These are phyloP conservation scores for Flueggea neowawraea DNA, from an alignment of 441 rosid genomes.

Conservation along the genomic window DNA sequence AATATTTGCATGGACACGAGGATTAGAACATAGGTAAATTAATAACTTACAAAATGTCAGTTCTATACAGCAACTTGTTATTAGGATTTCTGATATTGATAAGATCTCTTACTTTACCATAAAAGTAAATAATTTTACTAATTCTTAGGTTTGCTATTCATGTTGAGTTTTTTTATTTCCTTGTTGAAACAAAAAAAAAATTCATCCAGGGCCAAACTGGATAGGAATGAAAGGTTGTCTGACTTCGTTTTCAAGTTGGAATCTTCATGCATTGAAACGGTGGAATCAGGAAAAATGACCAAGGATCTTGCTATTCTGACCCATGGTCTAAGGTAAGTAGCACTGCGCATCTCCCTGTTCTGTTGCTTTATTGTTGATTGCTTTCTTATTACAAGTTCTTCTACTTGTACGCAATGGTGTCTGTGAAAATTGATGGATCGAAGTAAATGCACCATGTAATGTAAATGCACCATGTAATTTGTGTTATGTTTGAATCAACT, in stretches of 20 bases:
- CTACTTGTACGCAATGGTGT: no score
- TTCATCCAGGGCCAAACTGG: constrained; percentile 72
- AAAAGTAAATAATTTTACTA: no score
- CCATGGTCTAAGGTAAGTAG: constrained; percentile 77
- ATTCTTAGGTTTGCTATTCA: no score
- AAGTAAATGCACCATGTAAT: no score
- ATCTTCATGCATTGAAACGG: constrained; percentile 76
- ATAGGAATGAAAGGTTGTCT: constrained; percentile 59
- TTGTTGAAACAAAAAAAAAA: background rate
- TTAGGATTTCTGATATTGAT: no score
- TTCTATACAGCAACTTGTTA: no score
- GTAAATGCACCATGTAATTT: no score
- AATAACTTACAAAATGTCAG: no score
- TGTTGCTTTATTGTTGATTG: background rate
- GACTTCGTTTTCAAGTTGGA: constrained; percentile 83
- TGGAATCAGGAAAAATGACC: constrained; percentile 91
- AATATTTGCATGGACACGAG: constrained; percentile 94
- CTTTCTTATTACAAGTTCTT: background rate
- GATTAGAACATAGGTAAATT: constrained; percentile 78
- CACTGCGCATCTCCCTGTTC: background rate
- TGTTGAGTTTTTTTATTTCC: no score
- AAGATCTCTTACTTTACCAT: no score
- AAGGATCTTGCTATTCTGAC: constrained; percentile 88
- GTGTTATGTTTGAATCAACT: no score
- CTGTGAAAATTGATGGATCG: no score